Conservation (phyloP, 176 grass and related monocot genomes). For the Aegilops bicornis region DNA sequence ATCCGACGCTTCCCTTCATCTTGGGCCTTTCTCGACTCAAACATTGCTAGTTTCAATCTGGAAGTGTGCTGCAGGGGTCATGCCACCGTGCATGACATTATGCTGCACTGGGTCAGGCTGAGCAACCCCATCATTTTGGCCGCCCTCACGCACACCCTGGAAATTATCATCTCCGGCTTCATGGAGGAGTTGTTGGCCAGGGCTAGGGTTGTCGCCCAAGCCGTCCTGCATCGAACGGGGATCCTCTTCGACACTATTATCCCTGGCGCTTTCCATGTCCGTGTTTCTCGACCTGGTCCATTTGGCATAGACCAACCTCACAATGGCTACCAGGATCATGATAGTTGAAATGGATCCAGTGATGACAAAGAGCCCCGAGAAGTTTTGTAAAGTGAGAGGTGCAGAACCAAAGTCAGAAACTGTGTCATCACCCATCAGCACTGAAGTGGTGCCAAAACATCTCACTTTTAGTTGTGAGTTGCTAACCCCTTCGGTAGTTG, state of each 20-base stretch:
- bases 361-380: constrained; percentile 52
- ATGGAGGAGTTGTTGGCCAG: not conserved
- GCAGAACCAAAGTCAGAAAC: not conserved
- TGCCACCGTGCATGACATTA: too few relatives aligned
- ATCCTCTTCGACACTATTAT: not conserved
- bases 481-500: constrained; percentile 15
- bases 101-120: too few relatives aligned
- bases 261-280: not conserved
- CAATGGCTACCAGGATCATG: constrained; percentile 36
- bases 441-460: constrained; percentile 27
- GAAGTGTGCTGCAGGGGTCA: too few relatives aligned
- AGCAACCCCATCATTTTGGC: too few relatives aligned
- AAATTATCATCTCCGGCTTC: too few relatives aligned
- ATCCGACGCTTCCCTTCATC: too few relatives aligned
- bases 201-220: not conserved
- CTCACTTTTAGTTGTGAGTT: constrained; percentile 14
- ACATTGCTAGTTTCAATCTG: too few relatives aligned
- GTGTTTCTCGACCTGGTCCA: not conserved
- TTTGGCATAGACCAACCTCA: not conserved
- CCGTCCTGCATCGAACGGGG: not conserved
- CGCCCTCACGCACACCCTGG: too few relatives aligned
- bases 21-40: not conserved
- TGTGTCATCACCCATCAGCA: not conserved
- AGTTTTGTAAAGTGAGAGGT: constrained; percentile 35
- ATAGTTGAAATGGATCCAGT: constrained; percentile 46